Evolutionary conservation across 1,284 basidiomycete species (phyloP), one percentile per base, ranked within the genome.

Genomic region (Fomitiporia mediterranea): DNA sequence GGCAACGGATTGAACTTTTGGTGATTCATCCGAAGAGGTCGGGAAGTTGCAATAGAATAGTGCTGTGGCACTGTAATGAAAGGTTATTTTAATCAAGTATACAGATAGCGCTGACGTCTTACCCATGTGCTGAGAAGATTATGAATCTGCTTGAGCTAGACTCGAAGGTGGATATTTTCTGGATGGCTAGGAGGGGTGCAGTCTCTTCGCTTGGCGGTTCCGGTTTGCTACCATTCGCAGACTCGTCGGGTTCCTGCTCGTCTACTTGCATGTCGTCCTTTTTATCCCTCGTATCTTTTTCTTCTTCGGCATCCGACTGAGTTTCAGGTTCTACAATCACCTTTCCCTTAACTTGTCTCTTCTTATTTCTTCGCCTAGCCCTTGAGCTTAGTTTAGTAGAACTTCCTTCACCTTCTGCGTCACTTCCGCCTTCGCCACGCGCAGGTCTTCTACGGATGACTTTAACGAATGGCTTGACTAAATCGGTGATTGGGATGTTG

Each of bases 121-220:
- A 91, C 89, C 89, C 88, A 55, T 86, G 74, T 4, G 74, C 83
- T 54, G 74, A 84, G 65, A 90, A 90, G 3, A 89, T 57, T 7
- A 89, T 62, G 42, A 75, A 69, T n/a, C 66, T 68, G 23, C 69
- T 69, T 32, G 57, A 64, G 39, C 63, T 63, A 6, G 68, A 59
- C 19, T 62, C 56, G 55, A 68, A 64, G 4, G 66, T 64, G 8
- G 69, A 72, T 38, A 87, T 81, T 59, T 76, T 75, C 19, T 72
- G 73, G 3, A 87, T 68, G 3, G 80, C 82, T 30, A 86, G 72
- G 1, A 83, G 72, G 2, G 75, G 71, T 30, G 67, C 64, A 6
- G 37, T 57, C 55, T 52, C 50, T 37, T n/a, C 58, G 11, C 57
- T 62, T 28, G 60, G 60, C 23, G 21, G 23, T 57, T 60, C 67